phyloP scores from a whole-genome alignment of 1,139 yeast species.

The Yamadazyma mexicana region DNA sequence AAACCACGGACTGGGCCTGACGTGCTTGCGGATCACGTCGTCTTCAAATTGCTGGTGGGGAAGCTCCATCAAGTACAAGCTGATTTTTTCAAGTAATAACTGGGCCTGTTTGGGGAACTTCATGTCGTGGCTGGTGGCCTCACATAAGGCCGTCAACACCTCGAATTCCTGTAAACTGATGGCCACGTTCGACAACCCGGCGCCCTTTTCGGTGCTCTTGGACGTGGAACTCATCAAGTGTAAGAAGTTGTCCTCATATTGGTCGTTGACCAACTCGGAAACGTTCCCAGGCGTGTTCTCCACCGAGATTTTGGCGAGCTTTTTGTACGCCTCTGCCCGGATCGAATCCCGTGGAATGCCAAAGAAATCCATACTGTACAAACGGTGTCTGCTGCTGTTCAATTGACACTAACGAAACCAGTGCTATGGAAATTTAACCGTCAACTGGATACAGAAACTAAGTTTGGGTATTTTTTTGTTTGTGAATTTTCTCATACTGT shows the following conservation, averaged over 20 bases:
- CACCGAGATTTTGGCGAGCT: conserved; percentile 31
- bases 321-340: conserved; percentile 61
- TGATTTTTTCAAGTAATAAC: conserved; percentile 51
- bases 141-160: conserved; percentile 65
- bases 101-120: conserved; percentile 48
- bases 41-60: conserved; percentile 48
- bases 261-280: conserved; percentile 14
- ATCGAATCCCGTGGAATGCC: conserved; percentile 46
- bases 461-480: not conserved
- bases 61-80: conserved; percentile 58
- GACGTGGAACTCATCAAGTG: conserved; percentile 19
- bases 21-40: conserved; percentile 20
- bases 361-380: conserved; percentile 33
- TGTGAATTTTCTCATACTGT: no score
- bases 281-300: conserved; percentile 22
- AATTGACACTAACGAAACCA: not conserved
- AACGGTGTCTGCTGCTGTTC: not conserved
- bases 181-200: conserved; percentile 31
- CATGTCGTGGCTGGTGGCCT: conserved; percentile 45
- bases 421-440: no score
- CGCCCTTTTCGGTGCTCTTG: conserved; percentile 18
- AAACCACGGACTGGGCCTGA: conserved; percentile 40
- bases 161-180: conserved; percentile 65
- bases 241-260: conserved; percentile 23
- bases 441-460: no score